Conservation (phyloP, 768 basidiomycete genomes). For the Fomitopsis pulvina region DNA sequence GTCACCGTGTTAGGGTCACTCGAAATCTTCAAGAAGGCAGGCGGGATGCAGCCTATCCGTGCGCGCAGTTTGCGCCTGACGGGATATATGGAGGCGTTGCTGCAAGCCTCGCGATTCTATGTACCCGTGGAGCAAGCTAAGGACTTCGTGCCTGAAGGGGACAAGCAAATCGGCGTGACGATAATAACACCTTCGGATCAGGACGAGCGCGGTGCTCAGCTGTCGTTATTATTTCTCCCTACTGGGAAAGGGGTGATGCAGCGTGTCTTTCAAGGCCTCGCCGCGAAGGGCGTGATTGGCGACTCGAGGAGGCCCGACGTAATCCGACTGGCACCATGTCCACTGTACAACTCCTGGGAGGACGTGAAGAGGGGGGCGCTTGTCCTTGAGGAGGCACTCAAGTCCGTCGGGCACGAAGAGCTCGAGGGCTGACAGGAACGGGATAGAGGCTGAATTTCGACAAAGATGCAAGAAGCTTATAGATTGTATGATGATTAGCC, state of each 20-base stretch:
- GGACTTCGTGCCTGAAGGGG: slow-evolving; percentile 2
- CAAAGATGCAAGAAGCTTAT: neutral
- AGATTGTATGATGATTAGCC: too few species aligned
- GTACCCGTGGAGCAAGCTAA: slow-evolving; percentile 29
- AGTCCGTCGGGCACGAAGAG: slow-evolving; percentile 20
- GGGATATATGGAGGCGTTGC: slow-evolving; percentile 54
- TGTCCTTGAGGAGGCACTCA: slow-evolving; percentile 56
- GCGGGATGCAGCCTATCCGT: slow-evolving; percentile 65
- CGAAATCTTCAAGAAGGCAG: slow-evolving; percentile 70
- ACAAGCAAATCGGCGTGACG: slow-evolving; percentile 53
- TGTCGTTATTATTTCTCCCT: slow-evolving; percentile 80
- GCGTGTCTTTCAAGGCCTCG: slow-evolving; percentile 53
- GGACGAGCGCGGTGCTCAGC: slow-evolving; percentile 72
- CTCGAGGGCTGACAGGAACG: neutral
- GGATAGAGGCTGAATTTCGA: neutral
- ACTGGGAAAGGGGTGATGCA: slow-evolving; percentile 59
- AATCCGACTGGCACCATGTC: slow-evolving; percentile 80
- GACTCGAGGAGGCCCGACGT: slow-evolving; percentile 92
- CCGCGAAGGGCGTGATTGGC: slow-evolving; percentile 73
- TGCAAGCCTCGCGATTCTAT: slow-evolving; percentile 60
- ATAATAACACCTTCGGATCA: slow-evolving; percentile 81
- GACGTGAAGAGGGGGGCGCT: slow-evolving; percentile 71
- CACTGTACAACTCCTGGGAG: slow-evolving; percentile 77
- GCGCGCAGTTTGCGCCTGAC: slow-evolving; percentile 70
- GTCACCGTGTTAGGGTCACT: slow-evolving; percentile 82